Evolutionary conservation across 169 alveolate genomes (phyloP), one percentile per base, ranked within the genome.

Genomic region (Prorocentrum cordatum): DNA sequence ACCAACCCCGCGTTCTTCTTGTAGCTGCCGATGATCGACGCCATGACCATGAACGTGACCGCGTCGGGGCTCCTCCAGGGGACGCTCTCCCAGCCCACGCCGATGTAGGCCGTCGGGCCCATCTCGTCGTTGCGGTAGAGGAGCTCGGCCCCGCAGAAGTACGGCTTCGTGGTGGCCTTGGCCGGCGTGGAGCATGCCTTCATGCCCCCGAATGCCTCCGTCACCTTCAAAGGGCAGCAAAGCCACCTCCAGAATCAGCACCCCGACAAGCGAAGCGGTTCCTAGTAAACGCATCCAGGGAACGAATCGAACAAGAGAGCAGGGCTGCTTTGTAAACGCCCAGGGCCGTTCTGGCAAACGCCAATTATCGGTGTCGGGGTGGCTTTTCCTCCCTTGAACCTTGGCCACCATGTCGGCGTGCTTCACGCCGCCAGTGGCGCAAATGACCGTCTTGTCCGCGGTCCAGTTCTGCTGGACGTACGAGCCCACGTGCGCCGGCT

Each of bases 111-210:
- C 91, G 64, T 18, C 1, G 91, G 80, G 0, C 91, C 91, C 91
- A 82, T 82, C 80, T 82, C 91, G n/a, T 82, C 91, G 91, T 82
- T 82, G 58, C 91, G 91, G 80, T 82, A 82, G 68, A 82, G 58
- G 38, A 82, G 70, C 91, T 82, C 45, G 3, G 91, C 91, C 29
- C 91, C 91, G 38, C 91, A 82, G 91, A 82, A 82, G 91, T 82
- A 82, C 39, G 91, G 91, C 80, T 64, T 82, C 39, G 88, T 59
- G 62, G 42, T 36, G 32, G 10, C 59, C 32, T 24, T 2, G 50
- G 62, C 7, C 4, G 27, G 7, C 9, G 20, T 26, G 27, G 27
- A 3, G 31, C 27, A 4, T 4, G 68, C 91, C 91, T 82, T 82
- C 39, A 82, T 68, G 7, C 80, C 91, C 2, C 91, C 91, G n/a